A percentile compares a stretch with the other conserved stretches of the same genome.
Evolutionary conservation across 257 asterid genomes (phyloP).

Genomic region (Knoxia roxburghii): DNA sequence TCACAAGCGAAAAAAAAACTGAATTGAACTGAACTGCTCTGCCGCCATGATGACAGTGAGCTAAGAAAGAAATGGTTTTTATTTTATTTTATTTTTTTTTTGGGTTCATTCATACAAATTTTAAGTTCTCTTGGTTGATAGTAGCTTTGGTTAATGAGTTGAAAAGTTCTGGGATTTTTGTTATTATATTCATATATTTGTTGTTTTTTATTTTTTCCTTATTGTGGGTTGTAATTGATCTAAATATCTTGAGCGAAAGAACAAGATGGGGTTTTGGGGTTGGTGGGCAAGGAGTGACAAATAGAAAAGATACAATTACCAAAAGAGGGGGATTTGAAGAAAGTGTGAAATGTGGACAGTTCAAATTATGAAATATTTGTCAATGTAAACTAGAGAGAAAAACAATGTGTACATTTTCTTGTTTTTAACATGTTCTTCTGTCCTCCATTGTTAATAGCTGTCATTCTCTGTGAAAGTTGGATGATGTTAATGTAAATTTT

Average conservation of each 20-base stretch:
- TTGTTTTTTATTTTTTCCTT: constrained; percentile 23
- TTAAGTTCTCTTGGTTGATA: constrained; percentile 29
- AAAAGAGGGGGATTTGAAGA: constrained; percentile 20
- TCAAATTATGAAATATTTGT: constrained; percentile 22
- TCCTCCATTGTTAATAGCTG: too few species aligned
- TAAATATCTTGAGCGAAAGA: constrained; percentile 25
- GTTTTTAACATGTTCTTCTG: constrained; percentile 6
- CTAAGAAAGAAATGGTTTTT: constrained; percentile 17
- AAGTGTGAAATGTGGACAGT: constrained; percentile 37
- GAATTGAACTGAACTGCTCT: background rate
- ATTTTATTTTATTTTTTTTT: too few species aligned
- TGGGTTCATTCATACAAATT: constrained; percentile 43
- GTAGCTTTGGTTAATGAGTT: constrained; percentile 30
- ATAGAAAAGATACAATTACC: constrained; percentile 21
- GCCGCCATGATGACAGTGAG: constrained; percentile 3
- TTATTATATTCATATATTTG: constrained; percentile 28
- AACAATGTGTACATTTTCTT: constrained; percentile 22
- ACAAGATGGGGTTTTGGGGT: constrained; percentile 23
- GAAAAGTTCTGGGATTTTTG: constrained; percentile 30
- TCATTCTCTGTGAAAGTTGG: too few species aligned
- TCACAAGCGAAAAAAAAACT: background rate
- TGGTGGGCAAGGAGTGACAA: constrained; percentile 14
- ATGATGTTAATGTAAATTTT: constrained; percentile 9
- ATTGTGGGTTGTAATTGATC: constrained; percentile 36
- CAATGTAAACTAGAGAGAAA: constrained; percentile 18